Percentiles rank a stretch among this genome's conserved stretches.
These are phyloP conservation scores for Candida pseudoglaebosa DNA, from an alignment of 805 yeast genomes.

Conservation along the genomic window DNA sequence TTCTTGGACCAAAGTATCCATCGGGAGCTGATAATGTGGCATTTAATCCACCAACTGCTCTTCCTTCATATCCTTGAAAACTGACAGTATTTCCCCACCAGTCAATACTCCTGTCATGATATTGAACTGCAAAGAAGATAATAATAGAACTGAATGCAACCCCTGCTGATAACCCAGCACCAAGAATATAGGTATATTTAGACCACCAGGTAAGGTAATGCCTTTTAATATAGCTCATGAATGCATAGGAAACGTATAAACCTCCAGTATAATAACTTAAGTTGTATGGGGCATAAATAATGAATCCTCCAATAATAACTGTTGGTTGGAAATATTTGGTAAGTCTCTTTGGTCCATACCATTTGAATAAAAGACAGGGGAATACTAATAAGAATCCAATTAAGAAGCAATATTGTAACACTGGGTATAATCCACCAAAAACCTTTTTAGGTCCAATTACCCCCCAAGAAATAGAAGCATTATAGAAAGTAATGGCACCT, in stretches of 20 bases:
- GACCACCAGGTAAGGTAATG: slow-evolving; percentile 30
- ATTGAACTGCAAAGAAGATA: slow-evolving; percentile 35
- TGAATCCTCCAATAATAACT: slow-evolving; percentile 29
- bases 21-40: slow-evolving; percentile 20
- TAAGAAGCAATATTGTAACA: slow-evolving; percentile 31
- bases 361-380: slow-evolving; percentile 19
- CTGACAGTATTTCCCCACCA: slow-evolving; percentile 31
- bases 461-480: slow-evolving; percentile 64
- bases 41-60: slow-evolving; percentile 15
- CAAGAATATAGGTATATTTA: slow-evolving; percentile 31
- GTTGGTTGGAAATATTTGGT: slow-evolving; percentile 31
- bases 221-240: slow-evolving; percentile 27
- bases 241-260: slow-evolving; percentile 21
- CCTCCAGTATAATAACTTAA: slow-evolving; percentile 27
- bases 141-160: slow-evolving; percentile 32
- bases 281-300: slow-evolving; percentile 31
- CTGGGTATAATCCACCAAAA: slow-evolving; percentile 29
- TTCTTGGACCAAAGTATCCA: slow-evolving; percentile 35
- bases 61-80: slow-evolving; percentile 34
- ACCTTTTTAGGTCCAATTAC: slow-evolving; percentile 48
- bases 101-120: slow-evolving; percentile 22
- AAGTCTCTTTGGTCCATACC: slow-evolving; percentile 16
- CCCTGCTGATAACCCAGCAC: slow-evolving; percentile 30
- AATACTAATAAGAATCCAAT: slow-evolving; percentile 27
- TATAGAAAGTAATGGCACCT: slow-evolving; percentile 34